Evolutionary conservation across 164 flowering plant species (phyloP), one percentile per base, ranked within the genome.

Genomic region (Malania oleifera): DNA sequence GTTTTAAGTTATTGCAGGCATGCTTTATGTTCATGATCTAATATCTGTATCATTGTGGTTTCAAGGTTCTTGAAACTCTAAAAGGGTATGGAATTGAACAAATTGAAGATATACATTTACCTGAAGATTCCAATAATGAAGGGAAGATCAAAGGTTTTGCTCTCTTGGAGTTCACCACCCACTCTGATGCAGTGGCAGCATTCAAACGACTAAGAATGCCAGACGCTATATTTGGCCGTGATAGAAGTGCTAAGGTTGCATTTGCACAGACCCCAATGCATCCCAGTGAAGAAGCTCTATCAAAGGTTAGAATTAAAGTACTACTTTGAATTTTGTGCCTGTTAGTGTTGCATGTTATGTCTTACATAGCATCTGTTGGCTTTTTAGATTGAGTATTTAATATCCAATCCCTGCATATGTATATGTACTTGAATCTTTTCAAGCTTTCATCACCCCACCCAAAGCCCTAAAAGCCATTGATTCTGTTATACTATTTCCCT

Each of bases 191-290:
- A 31, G 62, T 71, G 71, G 46, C 62, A 19, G 81, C 78, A 55
- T 74, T 74, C 56, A 70, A 74, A 26, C 70, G 67, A 43, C 60
- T 77, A 41, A 69, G 63, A 46, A 72, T 74, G 67, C 70, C 76
- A 35, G 78, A 72, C 74, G 78, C 73, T 64, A 57, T 74, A 39
- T 74, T 77, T 59, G 81, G 81, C 48, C 38, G 62, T 59, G 72
- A 69, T 50, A 74, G 71, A 57, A 74, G 81, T 67, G 76, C 76
- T 23, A 69, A 67, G 53, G 74, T 74, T 47, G 70, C 78, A 14
- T 71, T 77, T 61, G 69, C 70, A 7, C 71, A 61, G 26, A 64
- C 68, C 4, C 61, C 73, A 15, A 62, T 72, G 59, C 69, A 71
- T 50, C 70, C 78, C 8, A 73, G 66, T 39, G 73, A 73, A 46